Evolutionary conservation across 495 filamentous ascomycete genomes (phyloP).

Genomic region (Penicillium macrosclerotiorum): DNA sequence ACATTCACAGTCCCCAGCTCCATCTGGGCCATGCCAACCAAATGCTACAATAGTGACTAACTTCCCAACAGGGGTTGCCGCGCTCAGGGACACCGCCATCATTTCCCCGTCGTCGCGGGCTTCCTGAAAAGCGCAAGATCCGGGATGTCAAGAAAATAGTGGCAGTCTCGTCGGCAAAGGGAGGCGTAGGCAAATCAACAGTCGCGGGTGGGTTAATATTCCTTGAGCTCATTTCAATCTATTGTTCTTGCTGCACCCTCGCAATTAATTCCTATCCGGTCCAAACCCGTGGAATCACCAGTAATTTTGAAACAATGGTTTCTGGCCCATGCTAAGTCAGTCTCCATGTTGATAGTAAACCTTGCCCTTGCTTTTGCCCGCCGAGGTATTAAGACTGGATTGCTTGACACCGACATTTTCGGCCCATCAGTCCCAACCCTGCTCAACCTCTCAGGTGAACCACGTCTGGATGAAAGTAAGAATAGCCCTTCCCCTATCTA

Average conservation of each 20-base stretch:
- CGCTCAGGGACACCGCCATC: constrained; percentile 66
- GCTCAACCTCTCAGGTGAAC: constrained; percentile 73
- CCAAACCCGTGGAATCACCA: too few relatives aligned
- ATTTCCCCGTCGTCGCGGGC: constrained; percentile 77
- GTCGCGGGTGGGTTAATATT: constrained; percentile 63
- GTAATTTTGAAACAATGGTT: too few relatives aligned
- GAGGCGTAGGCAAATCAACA: constrained; percentile 94
- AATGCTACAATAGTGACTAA: not conserved
- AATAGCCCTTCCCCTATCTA: not conserved
- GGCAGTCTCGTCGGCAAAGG: constrained; percentile 92
- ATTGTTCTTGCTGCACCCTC: too few relatives aligned
- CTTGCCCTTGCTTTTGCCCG: constrained; percentile 82
- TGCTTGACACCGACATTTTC: constrained; percentile 95
- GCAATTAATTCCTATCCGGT: too few relatives aligned
- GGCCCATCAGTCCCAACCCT: constrained; percentile 93
- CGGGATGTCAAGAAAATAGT: constrained; percentile 81
- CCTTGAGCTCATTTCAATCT: not conserved
- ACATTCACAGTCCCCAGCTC: not conserved
- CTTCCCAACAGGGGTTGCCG: constrained; percentile 66
- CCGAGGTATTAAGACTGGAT: constrained; percentile 73
- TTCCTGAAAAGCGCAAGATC: constrained; percentile 78
- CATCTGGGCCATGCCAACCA: too few relatives aligned
- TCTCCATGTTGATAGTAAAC: constrained; percentile 57
- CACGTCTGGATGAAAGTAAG: constrained; percentile 62
- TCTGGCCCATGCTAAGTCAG: constrained; percentile 1